Conservation (phyloP, 2,329 filamentous ascomycete species). For the Hypocreales sp. region DNA sequence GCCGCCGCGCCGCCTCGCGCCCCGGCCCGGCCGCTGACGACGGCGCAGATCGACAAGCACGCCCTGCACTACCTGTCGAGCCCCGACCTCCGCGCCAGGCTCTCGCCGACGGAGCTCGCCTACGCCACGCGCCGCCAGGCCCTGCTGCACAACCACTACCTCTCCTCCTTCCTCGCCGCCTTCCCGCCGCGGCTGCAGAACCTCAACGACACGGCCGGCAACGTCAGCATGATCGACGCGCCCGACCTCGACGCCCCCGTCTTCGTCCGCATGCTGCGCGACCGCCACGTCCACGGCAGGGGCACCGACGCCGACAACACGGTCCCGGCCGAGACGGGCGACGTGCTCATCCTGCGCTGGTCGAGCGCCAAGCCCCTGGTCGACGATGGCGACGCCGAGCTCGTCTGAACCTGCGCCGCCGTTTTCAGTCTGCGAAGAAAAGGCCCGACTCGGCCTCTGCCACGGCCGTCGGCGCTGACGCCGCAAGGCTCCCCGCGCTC, state of each 20-base stretch:
- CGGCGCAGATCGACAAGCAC: slow-evolving; percentile 54
- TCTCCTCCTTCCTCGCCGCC: slow-evolving; percentile 65
- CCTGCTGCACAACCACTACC: slow-evolving; percentile 71
- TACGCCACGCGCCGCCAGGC: slow-evolving; percentile 79
- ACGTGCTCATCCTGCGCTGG: slow-evolving; percentile 56
- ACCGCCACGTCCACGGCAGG: slow-evolving; percentile 40
- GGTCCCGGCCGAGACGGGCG: slow-evolving; percentile 41
- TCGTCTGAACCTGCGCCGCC: slow-evolving; percentile 36
- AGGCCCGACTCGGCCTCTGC: no score
- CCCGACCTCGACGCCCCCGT: slow-evolving; percentile 75
- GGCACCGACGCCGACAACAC: slow-evolving; percentile 49
- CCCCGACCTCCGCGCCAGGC: slow-evolving; percentile 36
- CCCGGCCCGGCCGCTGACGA: background rate
- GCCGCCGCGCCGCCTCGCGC: background rate
- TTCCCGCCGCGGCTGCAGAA: slow-evolving; percentile 71
- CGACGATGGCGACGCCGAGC: slow-evolving; percentile 37
- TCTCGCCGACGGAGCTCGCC: slow-evolving; percentile 62
- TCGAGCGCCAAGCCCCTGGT: slow-evolving; percentile 54
- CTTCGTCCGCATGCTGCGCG: slow-evolving; percentile 59
- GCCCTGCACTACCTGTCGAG: slow-evolving; percentile 57
- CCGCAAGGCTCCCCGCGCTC: no score
- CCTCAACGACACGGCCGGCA: slow-evolving; percentile 79
- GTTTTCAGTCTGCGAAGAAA: no score
- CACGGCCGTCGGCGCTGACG: no score
- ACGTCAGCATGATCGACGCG: slow-evolving; percentile 80